Conservation (phyloP, 257 asterid species). For the Solanum corneliomulleri region DNA sequence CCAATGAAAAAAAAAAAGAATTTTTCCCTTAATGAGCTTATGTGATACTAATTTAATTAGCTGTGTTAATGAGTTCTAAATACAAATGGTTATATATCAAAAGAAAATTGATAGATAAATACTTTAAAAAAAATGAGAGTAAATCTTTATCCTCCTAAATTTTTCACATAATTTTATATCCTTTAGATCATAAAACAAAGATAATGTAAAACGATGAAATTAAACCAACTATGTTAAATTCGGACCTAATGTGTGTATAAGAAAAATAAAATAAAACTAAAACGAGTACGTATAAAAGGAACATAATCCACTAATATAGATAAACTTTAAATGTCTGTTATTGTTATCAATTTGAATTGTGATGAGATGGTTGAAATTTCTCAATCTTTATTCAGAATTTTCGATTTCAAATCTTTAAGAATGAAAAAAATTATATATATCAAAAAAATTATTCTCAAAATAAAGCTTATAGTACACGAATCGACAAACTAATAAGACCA, state of each 20-base stretch:
- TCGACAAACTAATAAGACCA: background rate
- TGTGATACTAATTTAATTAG: background rate
- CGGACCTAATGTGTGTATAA: background rate
- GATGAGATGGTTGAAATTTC: background rate
- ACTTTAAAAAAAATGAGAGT: background rate
- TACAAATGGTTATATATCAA: background rate
- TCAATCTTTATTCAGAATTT: background rate
- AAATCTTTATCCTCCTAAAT: background rate
- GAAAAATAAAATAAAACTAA: background rate
- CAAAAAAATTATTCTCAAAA: fast-evolving
- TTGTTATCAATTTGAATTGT: no score
- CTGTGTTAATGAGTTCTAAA: background rate
- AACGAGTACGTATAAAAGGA: background rate
- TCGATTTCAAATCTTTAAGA: background rate
- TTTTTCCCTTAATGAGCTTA: background rate
- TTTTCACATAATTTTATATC: background rate
- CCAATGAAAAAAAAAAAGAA: background rate
- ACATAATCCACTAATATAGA: background rate
- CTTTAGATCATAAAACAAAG: background rate
- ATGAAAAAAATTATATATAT: background rate
- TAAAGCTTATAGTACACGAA: fast-evolving
- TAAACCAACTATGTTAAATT: background rate
- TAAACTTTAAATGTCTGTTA: background rate
- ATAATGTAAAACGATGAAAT: background rate
- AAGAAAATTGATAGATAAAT: background rate